phyloP scores from a whole-genome alignment of 2,329 filamentous ascomycete species.

The Fusarium humuli region DNA sequence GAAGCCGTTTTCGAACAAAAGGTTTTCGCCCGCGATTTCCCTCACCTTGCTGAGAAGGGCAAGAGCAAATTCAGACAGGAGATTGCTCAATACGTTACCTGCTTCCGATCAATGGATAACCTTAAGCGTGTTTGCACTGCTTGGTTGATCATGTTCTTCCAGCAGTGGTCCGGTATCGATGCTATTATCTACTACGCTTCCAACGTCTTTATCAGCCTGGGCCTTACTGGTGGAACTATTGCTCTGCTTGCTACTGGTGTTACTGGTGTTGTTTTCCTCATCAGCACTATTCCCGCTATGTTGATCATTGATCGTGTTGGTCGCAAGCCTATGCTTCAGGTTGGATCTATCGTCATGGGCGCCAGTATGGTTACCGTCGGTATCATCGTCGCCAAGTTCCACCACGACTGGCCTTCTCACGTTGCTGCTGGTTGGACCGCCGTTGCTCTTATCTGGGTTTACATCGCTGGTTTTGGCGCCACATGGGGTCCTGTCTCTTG shows the following conservation, averaged over 20 bases:
- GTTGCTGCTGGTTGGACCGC: constrained; percentile 54
- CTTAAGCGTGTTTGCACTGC: constrained; percentile 74
- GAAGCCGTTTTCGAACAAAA: constrained; percentile 82
- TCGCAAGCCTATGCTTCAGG: constrained; percentile 54
- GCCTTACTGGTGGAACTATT: constrained; percentile 68
- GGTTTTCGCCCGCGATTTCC: constrained; percentile 70
- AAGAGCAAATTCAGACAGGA: constrained; percentile 58
- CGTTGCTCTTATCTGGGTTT: constrained; percentile 56
- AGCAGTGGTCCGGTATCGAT: constrained; percentile 54
- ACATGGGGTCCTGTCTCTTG: constrained; percentile 61
- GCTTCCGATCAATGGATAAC: constrained; percentile 55
- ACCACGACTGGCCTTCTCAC: constrained; percentile 47
- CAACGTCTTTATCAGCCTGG: constrained; percentile 73
- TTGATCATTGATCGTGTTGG: constrained; percentile 56
- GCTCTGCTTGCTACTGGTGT: constrained; percentile 76
- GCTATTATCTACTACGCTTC: constrained; percentile 60
- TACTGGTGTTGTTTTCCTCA: constrained; percentile 76
- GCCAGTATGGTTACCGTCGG: constrained; percentile 33
- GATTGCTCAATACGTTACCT: constrained; percentile 60
- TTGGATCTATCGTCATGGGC: constrained; percentile 55
- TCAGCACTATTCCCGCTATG: constrained; percentile 51
- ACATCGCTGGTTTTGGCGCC: constrained; percentile 62
- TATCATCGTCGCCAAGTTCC: constrained; percentile 38
- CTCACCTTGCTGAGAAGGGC: constrained; percentile 54
- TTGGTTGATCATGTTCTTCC: constrained; percentile 71